Conservation (phyloP, 2,329 filamentous ascomycete species). For the Parasarocladium wereldwijsianum region DNA sequence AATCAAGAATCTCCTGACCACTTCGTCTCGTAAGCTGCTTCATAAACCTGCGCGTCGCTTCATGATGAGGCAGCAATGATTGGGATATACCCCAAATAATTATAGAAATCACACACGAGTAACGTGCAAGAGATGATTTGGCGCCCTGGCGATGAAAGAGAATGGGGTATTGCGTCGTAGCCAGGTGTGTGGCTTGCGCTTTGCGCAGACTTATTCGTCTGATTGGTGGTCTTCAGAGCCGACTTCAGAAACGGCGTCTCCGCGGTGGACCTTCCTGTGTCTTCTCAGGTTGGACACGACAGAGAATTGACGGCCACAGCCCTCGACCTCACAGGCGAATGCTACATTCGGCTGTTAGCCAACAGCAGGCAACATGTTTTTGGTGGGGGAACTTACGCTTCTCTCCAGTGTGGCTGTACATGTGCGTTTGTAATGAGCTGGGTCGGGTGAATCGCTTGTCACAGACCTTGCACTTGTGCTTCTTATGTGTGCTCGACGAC, state of each 20-base stretch:
- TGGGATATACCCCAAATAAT: constrained; percentile 8
- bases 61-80: neutral
- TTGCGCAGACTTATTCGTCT: too few relatives aligned
- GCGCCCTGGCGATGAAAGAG: constrained; percentile 1
- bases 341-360: constrained; percentile 34
- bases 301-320: constrained; percentile 90
- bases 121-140: neutral
- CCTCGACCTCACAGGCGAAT: constrained; percentile 86
- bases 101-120: constrained; percentile 6
- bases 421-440: constrained; percentile 89
- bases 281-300: constrained; percentile 91
- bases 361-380: too few relatives aligned
- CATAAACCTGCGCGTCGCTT: neutral
- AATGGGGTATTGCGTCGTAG: neutral
- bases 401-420: constrained; percentile 97
- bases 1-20: too few relatives aligned
- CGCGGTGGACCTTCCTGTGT: constrained; percentile 85
- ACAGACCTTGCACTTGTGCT: constrained; percentile 98
- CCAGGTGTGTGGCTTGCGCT: too few relatives aligned
- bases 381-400: constrained; percentile 60
- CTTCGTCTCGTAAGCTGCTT: neutral
- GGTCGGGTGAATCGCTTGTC: constrained; percentile 94
- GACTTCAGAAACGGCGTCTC: constrained; percentile 48
- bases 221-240: constrained; percentile 50
- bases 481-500: constrained; percentile 91